A percentile compares a stretch with the other conserved stretches of the same genome.
Evolutionary conservation across 2,329 filamentous ascomycete genomes (phyloP).

Genomic region (Aspergillus udagawae): DNA sequence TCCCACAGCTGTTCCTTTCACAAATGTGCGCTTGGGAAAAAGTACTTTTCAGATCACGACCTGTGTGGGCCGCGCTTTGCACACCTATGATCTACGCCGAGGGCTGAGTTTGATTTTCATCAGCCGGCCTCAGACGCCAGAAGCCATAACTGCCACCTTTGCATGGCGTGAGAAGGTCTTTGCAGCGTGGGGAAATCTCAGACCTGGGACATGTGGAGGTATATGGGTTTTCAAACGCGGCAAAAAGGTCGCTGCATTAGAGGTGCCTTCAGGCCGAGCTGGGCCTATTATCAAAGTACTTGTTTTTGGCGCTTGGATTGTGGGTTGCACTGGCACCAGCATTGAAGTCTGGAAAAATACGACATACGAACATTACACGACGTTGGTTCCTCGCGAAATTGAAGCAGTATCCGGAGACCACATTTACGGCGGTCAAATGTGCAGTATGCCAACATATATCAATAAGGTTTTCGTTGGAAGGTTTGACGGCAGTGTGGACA

Average conservation of each 20-base stretch:
- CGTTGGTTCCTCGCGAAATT: constrained; percentile 59
- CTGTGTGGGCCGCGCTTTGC: constrained; percentile 80
- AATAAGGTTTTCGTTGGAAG: constrained; percentile 94
- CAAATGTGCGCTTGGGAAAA: constrained; percentile 81
- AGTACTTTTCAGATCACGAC: constrained; percentile 97
- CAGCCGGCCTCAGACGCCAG: constrained; percentile 82
- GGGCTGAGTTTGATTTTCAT: constrained; percentile 92
- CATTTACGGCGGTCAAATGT: constrained; percentile 71
- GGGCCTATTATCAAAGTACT: constrained; percentile 74
- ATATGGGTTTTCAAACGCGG: constrained; percentile 92
- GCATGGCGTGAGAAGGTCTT: constrained; percentile 85
- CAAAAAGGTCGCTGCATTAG: constrained; percentile 73
- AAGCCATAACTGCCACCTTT: constrained; percentile 76
- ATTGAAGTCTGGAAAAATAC: constrained; percentile 87
- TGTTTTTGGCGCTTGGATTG: constrained; percentile 86
- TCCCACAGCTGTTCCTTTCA: constrained; percentile 84
- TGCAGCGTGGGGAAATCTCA: constrained; percentile 76
- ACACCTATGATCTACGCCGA: constrained; percentile 90
- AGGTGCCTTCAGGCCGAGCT: constrained; percentile 57
- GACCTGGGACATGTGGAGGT: constrained; percentile 49
- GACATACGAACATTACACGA: constrained; percentile 86
- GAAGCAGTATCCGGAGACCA: constrained; percentile 56
- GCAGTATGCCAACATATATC: constrained; percentile 87
- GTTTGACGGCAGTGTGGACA: constrained; percentile 84
- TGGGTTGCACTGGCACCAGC: constrained; percentile 69